Percentiles rank a stretch among this genome's conserved stretches.
Evolutionary conservation across 495 filamentous ascomycete genomes (phyloP).

Genomic region (Hapsidospora chrysogenum): DNA sequence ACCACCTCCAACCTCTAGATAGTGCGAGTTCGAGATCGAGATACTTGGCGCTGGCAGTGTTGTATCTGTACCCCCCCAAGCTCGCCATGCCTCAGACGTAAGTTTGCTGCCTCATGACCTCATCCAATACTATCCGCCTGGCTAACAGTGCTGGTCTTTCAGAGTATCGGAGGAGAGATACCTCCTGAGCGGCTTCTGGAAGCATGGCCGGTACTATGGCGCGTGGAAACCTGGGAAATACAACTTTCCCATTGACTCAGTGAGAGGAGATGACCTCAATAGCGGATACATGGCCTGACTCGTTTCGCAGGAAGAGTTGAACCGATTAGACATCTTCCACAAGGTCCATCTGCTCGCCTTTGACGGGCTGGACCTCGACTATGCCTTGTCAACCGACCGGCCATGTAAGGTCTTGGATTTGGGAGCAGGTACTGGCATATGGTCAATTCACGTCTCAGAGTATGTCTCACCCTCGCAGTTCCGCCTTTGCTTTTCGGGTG

Average conservation of each 20-base stretch:
- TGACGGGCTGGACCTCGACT: conserved; percentile 31
- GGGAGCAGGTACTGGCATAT: conserved; percentile 82
- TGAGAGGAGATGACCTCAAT: neutral
- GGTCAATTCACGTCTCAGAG: conserved; percentile 78
- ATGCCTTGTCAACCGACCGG: conserved; percentile 7
- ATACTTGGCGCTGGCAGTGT: too few species aligned
- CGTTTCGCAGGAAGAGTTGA: conserved; percentile 39
- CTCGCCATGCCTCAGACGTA: too few species aligned
- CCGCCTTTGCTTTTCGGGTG: neutral
- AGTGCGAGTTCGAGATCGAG: too few species aligned
- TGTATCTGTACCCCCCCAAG: too few species aligned
- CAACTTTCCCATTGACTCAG: conserved; percentile 2
- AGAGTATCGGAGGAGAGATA: neutral
- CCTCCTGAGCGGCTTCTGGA: conserved; percentile 1
- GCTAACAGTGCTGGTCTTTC: too few species aligned
- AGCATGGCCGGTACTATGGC: conserved; percentile 2
- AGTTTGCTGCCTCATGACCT: too few species aligned
- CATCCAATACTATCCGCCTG: too few species aligned
- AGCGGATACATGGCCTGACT: neutral
- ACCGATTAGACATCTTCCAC: conserved; percentile 66
- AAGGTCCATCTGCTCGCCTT: conserved; percentile 51
- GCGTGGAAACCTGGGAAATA: conserved; percentile 1
- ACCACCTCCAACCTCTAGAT: too few species aligned
- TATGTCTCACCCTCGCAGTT: conserved; percentile 19
- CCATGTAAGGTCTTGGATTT: conserved; percentile 53